Evolutionary conservation across 2,329 filamentous ascomycete genomes (phyloP).

Genomic region (Colletotrichum tamarilloi): DNA sequence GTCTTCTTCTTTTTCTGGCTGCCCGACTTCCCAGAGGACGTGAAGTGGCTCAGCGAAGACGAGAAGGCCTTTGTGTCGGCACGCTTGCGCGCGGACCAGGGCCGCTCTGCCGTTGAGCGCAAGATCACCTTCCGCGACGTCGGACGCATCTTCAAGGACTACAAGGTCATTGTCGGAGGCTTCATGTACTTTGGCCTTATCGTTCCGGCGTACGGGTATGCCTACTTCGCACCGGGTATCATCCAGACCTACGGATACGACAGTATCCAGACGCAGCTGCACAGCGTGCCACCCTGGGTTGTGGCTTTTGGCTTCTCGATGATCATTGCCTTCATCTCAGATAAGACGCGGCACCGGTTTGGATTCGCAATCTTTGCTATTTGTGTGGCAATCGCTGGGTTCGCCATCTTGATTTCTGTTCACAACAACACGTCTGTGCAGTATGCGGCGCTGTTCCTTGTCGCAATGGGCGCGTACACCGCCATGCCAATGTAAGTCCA

Average conservation of each 20-base stretch:
- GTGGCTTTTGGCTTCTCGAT: constrained; percentile 85
- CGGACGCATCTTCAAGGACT: constrained; percentile 75
- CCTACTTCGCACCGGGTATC: constrained; percentile 81
- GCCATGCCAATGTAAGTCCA: constrained; percentile 83
- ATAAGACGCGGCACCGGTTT: constrained; percentile 79
- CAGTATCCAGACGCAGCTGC: constrained; percentile 67
- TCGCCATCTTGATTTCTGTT: constrained; percentile 78
- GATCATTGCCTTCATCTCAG: constrained; percentile 77
- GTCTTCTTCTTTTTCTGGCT: constrained; percentile 76
- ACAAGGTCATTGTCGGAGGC: constrained; percentile 78
- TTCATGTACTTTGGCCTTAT: constrained; percentile 87
- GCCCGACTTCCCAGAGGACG: constrained; percentile 80
- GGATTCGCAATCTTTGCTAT: constrained; percentile 78
- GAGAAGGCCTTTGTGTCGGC: constrained; percentile 75
- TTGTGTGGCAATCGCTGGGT: constrained; percentile 76
- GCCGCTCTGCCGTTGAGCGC: constrained; percentile 72
- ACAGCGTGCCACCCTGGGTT: constrained; percentile 69
- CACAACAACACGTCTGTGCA: constrained; percentile 75
- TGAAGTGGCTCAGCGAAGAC: constrained; percentile 77
- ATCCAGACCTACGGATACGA: constrained; percentile 74
- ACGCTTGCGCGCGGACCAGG: constrained; percentile 76
- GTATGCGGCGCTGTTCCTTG: constrained; percentile 85
- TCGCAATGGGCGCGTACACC: constrained; percentile 82
- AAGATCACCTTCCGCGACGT: constrained; percentile 70
- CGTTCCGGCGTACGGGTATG: constrained; percentile 81